Conservation (phyloP, 139 green algal genomes). For the Micractinium sp. region DNA sequence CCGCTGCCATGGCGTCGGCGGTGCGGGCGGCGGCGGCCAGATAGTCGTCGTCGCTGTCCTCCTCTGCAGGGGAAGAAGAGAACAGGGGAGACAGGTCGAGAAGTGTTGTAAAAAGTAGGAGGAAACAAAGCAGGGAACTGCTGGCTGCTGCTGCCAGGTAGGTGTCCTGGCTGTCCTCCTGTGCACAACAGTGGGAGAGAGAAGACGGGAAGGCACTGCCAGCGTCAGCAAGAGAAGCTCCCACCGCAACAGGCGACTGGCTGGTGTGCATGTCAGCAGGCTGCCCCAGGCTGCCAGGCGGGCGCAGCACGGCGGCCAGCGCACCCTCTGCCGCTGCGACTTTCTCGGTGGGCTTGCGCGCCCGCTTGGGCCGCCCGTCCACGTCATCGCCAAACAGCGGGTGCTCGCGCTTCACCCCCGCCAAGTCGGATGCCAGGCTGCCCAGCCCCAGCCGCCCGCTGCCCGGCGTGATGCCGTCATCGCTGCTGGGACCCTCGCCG, state of each 20-base stretch:
- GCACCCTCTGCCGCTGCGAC: constrained; percentile 14
- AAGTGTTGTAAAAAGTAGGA: background rate
- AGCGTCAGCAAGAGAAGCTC: too few species aligned
- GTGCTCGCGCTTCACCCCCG: background rate
- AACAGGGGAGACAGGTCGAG: background rate
- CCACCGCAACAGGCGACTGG: too few species aligned
- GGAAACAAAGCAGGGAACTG: too few species aligned
- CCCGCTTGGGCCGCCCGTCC: constrained; percentile 20
- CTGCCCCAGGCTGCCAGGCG: too few species aligned
- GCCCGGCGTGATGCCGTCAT: background rate
- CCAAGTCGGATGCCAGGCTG: constrained; percentile 1
- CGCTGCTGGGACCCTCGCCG: background rate
- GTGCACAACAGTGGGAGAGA: background rate
- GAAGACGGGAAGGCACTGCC: too few species aligned
- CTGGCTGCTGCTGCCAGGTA: too few species aligned
- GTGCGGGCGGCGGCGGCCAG: background rate
- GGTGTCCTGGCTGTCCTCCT: too few species aligned
- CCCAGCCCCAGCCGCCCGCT: background rate
- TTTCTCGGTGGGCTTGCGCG: constrained; percentile 29
- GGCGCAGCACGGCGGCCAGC: too few species aligned
- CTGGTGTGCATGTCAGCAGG: too few species aligned
- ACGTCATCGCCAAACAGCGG: background rate
- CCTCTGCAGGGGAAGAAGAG: background rate
- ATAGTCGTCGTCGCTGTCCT: constrained; percentile 26
- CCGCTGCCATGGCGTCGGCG: constrained; percentile 7